phyloP scores from a whole-genome alignment of 1,284 basidiomycete species.

The Moesziomyces globuligerus region DNA sequence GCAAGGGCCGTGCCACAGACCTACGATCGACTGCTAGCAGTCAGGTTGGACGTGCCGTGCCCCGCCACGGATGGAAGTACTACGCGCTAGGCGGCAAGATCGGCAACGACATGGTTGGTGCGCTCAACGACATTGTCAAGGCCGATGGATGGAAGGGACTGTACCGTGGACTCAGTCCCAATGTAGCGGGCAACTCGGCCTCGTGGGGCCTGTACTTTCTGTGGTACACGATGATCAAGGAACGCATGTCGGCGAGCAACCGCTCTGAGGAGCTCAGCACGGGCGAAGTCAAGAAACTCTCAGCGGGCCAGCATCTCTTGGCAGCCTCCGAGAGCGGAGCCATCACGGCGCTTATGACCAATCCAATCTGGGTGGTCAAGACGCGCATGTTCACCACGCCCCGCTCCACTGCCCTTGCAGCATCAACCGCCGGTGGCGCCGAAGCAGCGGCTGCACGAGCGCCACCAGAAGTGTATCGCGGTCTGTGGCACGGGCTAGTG shows the following conservation, averaged over 20 bases:
- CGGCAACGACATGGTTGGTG: slow-evolving; percentile 78
- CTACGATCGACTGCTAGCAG: not conserved
- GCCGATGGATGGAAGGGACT: slow-evolving; percentile 84
- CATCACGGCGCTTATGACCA: slow-evolving; percentile 91
- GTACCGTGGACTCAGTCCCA: slow-evolving; percentile 89
- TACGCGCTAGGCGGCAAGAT: slow-evolving; percentile 54
- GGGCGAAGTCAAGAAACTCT: slow-evolving; percentile 69
- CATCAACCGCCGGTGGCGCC: slow-evolving; percentile 5
- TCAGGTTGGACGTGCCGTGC: not conserved
- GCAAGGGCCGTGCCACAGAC: slow-evolving; percentile 27
- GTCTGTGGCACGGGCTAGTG: slow-evolving; percentile 54
- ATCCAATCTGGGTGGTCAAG: slow-evolving; percentile 98
- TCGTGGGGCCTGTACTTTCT: slow-evolving; percentile 98
- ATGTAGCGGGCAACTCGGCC: slow-evolving; percentile 93
- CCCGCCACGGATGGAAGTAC: slow-evolving; percentile 39
- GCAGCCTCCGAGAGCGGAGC: slow-evolving; percentile 94
- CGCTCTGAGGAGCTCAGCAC: slow-evolving; percentile 11
- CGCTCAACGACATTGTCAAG: slow-evolving; percentile 79
- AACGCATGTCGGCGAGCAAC: slow-evolving; percentile 56
- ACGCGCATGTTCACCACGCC: slow-evolving; percentile 93
- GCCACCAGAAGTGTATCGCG: slow-evolving; percentile 49
- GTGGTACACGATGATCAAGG: slow-evolving; percentile 98
- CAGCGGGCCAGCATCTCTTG: slow-evolving; percentile 83
- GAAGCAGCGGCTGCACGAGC: slow-evolving; percentile 1
- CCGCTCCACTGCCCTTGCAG: slow-evolving; percentile 60